A percentile compares a stretch with the other conserved stretches of the same genome.
These are phyloP conservation scores for Xylariaceae sp. DNA, from an alignment of 2,329 filamentous ascomycete species.

Conservation along the genomic window DNA sequence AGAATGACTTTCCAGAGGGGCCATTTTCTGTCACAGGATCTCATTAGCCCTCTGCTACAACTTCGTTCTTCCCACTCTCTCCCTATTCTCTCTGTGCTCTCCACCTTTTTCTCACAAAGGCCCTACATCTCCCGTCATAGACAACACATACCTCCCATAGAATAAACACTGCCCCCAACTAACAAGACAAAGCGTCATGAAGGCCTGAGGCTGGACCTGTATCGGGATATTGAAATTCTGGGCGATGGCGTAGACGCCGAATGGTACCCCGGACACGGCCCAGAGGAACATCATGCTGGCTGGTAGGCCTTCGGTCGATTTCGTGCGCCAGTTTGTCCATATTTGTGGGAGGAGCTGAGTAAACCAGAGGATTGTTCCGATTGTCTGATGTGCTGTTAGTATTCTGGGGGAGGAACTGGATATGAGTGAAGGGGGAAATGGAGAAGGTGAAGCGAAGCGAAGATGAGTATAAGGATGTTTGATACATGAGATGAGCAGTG, in stretches of 20 bases:
- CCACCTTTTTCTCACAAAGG: too few species aligned
- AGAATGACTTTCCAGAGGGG: slow-evolving; percentile 42
- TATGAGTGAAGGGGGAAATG: too few species aligned
- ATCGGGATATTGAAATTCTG: slow-evolving; percentile 42
- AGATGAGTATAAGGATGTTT: slow-evolving; percentile 1
- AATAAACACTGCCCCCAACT: slow-evolving; percentile 37
- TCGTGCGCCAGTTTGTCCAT: slow-evolving; percentile 59
- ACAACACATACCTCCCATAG: slow-evolving; percentile 29
- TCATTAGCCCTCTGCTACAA: not conserved
- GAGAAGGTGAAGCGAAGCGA: too few species aligned
- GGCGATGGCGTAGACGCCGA: slow-evolving; percentile 37
- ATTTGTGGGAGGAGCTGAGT: slow-evolving; percentile 42
- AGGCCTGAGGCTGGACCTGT: slow-evolving; percentile 41
- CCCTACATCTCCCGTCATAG: too few species aligned
- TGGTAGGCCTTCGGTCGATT: slow-evolving; percentile 59
- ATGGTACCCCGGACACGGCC: slow-evolving; percentile 43
- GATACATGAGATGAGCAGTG: not conserved
- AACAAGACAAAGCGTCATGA: slow-evolving; percentile 36
- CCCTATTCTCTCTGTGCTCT: too few species aligned
- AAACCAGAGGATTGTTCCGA: slow-evolving; percentile 38
- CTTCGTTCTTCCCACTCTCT: too few species aligned
- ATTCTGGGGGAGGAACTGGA: too few species aligned
- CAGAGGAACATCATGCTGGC: slow-evolving; percentile 60
- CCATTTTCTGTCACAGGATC: slow-evolving; percentile 38
- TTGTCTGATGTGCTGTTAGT: too few species aligned